A percentile compares a stretch with the other conserved stretches of the same genome.
phyloP scores from a whole-genome alignment of 306 rosid genomes.

The Delonix regia region DNA sequence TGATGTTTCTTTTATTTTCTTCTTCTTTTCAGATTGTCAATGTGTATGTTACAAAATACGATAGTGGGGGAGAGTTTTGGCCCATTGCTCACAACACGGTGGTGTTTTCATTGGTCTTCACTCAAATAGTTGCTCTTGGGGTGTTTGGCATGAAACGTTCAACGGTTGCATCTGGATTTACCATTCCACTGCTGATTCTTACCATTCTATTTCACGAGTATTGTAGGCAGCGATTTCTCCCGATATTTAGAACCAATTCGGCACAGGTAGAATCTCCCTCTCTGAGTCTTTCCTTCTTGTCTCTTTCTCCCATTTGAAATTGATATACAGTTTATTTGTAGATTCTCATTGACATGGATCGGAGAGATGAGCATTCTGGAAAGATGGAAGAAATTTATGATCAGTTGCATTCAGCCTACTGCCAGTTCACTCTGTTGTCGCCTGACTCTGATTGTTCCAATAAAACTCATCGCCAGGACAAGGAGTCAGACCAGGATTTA shows the following conservation, averaged over 20 bases:
- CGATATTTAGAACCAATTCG: constrained; percentile 56
- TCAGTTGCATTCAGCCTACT: constrained; percentile 62
- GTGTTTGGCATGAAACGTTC: constrained; percentile 79
- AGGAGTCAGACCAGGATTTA: constrained; percentile 23
- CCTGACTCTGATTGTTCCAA: constrained; percentile 40
- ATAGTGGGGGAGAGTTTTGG: constrained; percentile 82
- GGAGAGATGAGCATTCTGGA: constrained; percentile 64
- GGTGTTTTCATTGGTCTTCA: constrained; percentile 63
- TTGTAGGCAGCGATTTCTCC: constrained; percentile 83
- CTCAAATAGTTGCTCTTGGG: constrained; percentile 87
- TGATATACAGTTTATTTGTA: constrained; percentile 37
- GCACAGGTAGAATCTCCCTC: constrained; percentile 67
- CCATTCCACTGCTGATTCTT: constrained; percentile 68
- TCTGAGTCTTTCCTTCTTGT: background rate
- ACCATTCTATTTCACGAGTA: constrained; percentile 81
- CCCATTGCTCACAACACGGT: constrained; percentile 74
- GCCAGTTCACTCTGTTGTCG: constrained; percentile 48
- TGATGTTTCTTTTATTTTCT: constrained; percentile 27
- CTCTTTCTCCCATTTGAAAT: constrained; percentile 15
- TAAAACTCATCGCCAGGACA: constrained; percentile 35
- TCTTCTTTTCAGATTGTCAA: constrained; percentile 70
- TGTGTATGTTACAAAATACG: constrained; percentile 72
- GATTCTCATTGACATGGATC: constrained; percentile 86
- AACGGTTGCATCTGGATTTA: constrained; percentile 77
- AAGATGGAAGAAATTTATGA: constrained; percentile 61